These are phyloP conservation scores for Macrophomina pseudophaseolina DNA, from an alignment of 2,329 filamentous ascomycete species.

Conservation along the genomic window DNA sequence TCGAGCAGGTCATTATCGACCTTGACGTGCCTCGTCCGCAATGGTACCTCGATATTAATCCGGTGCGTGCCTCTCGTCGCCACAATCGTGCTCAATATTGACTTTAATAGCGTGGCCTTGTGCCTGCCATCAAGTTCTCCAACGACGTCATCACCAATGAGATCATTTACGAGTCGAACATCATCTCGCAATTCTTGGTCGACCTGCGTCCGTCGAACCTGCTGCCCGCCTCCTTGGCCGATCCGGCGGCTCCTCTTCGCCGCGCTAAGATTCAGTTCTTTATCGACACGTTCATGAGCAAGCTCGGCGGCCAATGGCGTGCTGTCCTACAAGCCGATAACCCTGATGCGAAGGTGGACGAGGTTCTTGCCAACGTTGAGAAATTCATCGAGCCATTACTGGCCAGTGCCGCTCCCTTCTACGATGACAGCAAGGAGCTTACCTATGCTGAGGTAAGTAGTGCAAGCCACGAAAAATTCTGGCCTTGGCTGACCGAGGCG, in stretches of 20 bases:
- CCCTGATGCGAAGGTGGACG: slow-evolving; percentile 54
- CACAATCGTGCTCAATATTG: neutral
- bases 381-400: slow-evolving; percentile 79
- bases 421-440: slow-evolving; percentile 55
- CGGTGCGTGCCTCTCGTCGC: slow-evolving; percentile 48
- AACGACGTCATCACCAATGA: slow-evolving; percentile 53
- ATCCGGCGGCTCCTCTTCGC: slow-evolving; percentile 61
- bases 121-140: slow-evolving; percentile 71
- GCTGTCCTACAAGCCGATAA: slow-evolving; percentile 53
- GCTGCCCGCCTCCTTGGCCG: slow-evolving; percentile 59
- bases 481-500: neutral
- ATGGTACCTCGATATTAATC: slow-evolving; percentile 79
- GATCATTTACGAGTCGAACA: slow-evolving; percentile 74
- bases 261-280: slow-evolving; percentile 75
- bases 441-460: slow-evolving; percentile 73
- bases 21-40: slow-evolving; percentile 69
- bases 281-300: slow-evolving; percentile 70
- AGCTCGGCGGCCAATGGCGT: slow-evolving; percentile 58
- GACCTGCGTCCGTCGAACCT: slow-evolving; percentile 73
- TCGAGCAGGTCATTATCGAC: slow-evolving; percentile 75
- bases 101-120: slow-evolving; percentile 65
- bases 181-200: slow-evolving; percentile 74
- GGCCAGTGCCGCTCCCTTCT: slow-evolving; percentile 48
- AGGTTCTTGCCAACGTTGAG: slow-evolving; percentile 60
- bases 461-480: neutral